These are phyloP conservation scores for Myrica gale DNA, from an alignment of 306 rosid genomes.

Conservation along the genomic window DNA sequence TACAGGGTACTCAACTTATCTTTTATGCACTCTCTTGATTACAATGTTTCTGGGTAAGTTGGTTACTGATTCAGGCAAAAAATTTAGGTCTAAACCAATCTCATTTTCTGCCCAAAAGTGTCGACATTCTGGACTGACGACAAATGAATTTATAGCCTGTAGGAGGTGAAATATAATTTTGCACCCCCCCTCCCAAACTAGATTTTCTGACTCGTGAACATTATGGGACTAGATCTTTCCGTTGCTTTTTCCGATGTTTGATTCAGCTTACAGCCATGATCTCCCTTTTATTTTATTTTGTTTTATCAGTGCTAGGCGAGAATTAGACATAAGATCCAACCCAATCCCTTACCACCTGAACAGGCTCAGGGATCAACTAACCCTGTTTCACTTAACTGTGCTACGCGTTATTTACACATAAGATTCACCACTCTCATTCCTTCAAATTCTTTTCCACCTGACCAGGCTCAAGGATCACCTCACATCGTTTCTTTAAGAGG, in stretches of 20 bases:
- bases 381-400: background rate
- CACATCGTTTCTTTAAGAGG: background rate
- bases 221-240: background rate
- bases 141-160: too few species aligned
- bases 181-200: too few species aligned
- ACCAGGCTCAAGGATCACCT: background rate
- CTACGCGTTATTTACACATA: background rate
- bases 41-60: background rate
- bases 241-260: background rate
- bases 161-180: too few species aligned
- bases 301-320: background rate
- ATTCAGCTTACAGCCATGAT: background rate
- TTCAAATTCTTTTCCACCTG: background rate
- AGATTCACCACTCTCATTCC: background rate
- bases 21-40: background rate
- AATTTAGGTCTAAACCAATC: background rate
- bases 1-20: background rate
- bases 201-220: background rate
- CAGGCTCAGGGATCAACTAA: background rate
- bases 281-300: background rate
- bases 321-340: background rate
- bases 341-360: background rate
- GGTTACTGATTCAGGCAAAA: background rate
- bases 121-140: too few species aligned
- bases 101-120: background rate